Evolutionary conservation across 495 filamentous ascomycete species (phyloP), one percentile per base, ranked within the genome.

Genomic region (Lasiosphaeria miniovina): DNA sequence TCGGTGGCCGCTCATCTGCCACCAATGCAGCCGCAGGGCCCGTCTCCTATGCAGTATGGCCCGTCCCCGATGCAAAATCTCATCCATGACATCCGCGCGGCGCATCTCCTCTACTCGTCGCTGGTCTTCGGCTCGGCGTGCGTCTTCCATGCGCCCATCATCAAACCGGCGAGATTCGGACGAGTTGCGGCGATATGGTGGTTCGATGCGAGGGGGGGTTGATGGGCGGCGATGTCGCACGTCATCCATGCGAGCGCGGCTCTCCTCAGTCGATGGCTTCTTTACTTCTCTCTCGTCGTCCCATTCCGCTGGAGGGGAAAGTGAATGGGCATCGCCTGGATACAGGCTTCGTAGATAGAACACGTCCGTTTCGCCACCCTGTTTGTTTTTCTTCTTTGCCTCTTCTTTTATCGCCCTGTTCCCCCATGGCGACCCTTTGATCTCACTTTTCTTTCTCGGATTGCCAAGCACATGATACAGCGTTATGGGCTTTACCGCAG

Each of bases 221-320:
- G 82, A 93, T 4, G 84, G 82, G 40, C 92, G 88, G 57, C 90
- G 91, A 65, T 86, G 83, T 52, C 85, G 83, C 65, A 89, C 84
- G 68, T 97, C 92, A 33, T 96, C 91, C 68, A 96, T 81, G 55
- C 90, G 88, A 49, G 89, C 88, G 50, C 93, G 87, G 57, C 78
- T 88, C 69, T 98, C 94, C 6, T 97, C 93, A 35, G 84, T 95
- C 4, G 91, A 86, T 48, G 86, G 86, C 78, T 96, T 96, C 75
- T 97, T 96, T 15, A 84, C 75, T 2, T 81, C 79, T 34, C 82
- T 71, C 17, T 96, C 93, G 57, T 92, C 89, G 56, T 96, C 94
- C 90, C 94, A 95, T 65, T 98, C 94, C 43, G n/a, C n/a, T n/a
- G n/a, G n/a, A n/a, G n/a, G n/a, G n/a, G n/a, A n/a, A n/a, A n/a